Evolutionary conservation across 1,284 basidiomycete genomes (phyloP).

Genomic region (Chalciporus sp.): DNA sequence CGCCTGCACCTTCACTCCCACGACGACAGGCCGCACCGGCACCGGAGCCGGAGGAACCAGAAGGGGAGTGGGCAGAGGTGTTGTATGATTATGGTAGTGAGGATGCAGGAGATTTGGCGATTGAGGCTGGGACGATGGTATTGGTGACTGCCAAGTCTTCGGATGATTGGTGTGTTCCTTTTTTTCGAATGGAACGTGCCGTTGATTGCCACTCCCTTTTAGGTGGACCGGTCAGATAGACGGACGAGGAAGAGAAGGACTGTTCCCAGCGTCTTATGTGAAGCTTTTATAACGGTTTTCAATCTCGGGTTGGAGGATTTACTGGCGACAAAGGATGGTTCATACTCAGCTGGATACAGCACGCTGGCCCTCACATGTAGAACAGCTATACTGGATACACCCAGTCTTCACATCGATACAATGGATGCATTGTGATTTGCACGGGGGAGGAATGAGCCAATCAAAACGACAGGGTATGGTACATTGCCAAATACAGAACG

Average conservation of each 20-base stretch:
- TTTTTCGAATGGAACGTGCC: background rate
- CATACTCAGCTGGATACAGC: background rate
- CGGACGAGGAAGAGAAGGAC: slow-evolving; percentile 61
- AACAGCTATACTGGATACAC: background rate
- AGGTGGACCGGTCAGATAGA: slow-evolving; percentile 79
- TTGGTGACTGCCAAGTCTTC: slow-evolving; percentile 65
- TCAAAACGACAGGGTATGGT: slow-evolving; percentile 33
- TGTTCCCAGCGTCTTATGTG: slow-evolving; percentile 78
- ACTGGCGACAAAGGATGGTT: background rate
- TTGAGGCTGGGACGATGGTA: slow-evolving; percentile 57
- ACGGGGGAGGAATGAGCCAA: slow-evolving; percentile 14
- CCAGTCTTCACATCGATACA: slow-evolving; percentile 4
- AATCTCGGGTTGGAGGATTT: background rate
- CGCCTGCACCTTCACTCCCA: slow-evolving; percentile 21
- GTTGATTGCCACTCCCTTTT: slow-evolving; percentile 6
- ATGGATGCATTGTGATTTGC: slow-evolving; percentile 2
- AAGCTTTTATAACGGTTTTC: slow-evolving; percentile 48
- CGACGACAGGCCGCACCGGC: slow-evolving; percentile 27
- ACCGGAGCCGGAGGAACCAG: slow-evolving; percentile 43
- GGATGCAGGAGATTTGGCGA: slow-evolving; percentile 67
- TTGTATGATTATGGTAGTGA: slow-evolving; percentile 75
- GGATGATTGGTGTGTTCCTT: slow-evolving; percentile 65
- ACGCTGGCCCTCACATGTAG: background rate
- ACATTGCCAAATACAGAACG: slow-evolving; percentile 35
- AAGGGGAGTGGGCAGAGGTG: slow-evolving; percentile 76